Base-by-base conservation (phyloP, 2,329 filamentous ascomycete species). In the Fusarium mexicanum region DNA sequence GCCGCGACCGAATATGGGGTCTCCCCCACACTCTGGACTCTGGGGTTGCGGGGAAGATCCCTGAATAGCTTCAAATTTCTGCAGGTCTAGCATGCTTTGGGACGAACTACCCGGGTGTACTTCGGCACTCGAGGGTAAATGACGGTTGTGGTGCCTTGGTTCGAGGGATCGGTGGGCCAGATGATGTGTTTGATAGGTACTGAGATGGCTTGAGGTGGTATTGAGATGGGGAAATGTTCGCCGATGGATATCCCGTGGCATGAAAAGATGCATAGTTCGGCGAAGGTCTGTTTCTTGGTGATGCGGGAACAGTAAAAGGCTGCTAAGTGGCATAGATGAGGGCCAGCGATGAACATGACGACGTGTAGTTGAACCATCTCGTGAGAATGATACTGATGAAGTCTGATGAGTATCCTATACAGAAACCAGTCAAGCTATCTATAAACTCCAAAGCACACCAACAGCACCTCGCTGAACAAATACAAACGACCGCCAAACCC, bases 21-120 rank as follows among this genome's bases (percentile, higher is more conserved):
- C 55, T 63, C 69, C 68, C 62, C 69, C 69, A 63, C 69, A 64
- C 37, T 57, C 48, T 3, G 35, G 13, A 41, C 54, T 55, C 37
- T 40, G 67, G 61, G 61, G 66, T 67, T 65, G 67, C 46, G 46
- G 61, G 67, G 66, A 38, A 41, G 12, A 70, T 50, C 35, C 65
- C 53, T 58, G 63, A 60, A 67, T 24, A 31, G n/a, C 18, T 31
- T 46, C 54, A 14, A 13, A 31, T 18, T 55, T 29, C 18, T 60
- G 33, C 41, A 63, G 29, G 14, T 24, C 53, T 41, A 24, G n/a
- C 43, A 67, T 53, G 38, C 17, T 43, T 46, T 37, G 12, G n/a
- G 44, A 43, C n/a, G 54, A 67, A 29, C 51, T 67, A 51, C 14
- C 20, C 51, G 62, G 62, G 16, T 6, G 3, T 51, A 51, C 51